Base-by-base conservation (phyloP, 306 rosid genomes). In the Begonia fuchsioides region DNA sequence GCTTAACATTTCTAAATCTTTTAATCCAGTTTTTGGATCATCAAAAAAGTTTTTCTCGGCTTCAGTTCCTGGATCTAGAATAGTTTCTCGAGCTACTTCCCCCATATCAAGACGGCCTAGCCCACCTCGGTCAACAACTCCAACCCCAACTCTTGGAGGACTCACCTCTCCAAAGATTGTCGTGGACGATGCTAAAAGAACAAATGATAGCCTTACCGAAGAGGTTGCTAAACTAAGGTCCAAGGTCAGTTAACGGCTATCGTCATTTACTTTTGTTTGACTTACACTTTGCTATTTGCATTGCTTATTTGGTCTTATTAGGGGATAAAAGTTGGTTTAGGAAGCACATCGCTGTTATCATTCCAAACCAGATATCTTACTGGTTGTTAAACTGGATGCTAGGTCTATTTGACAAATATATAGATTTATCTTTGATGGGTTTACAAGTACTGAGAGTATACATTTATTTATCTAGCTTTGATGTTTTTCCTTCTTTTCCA, bases 31-130 rank as follows among this genome's bases (percentile, higher is more conserved):
- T 40, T 90, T 90, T 75, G 98, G 98, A 55, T 81, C 98, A 38
- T 90, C 98, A 13, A 90, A 90, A 72, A 90, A 90, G 80, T 90
- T 90, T 60, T 90, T 90, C 76, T 86, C 98, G 43, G 98, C 98
- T 62, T 90, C 98, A 61, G 95, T 90, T 60, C 98, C 98, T 55
- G 98, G 98, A 72, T 90, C 98, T 47, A 90, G 98, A 79, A 90
- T 90, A 71, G 94, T 81, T 62, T 90, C 98, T 44, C 79, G 98
- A 60, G 98, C 98, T 54, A 90, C 98, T 64, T 84, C 95, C 51
- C 98, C 98, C 49, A 79, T 90, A 66, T 90, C 98, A 38, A 85
- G 98, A 78, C 79, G 95, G 38, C 82, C 95, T 38, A 90, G 98
- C 74, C 98, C 98, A 44, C 98, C 95, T 13, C 98, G 98, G 52